Evolutionary conservation across 345 rosid genomes (phyloP).

Genomic region (Hibiscus tridactylites): DNA sequence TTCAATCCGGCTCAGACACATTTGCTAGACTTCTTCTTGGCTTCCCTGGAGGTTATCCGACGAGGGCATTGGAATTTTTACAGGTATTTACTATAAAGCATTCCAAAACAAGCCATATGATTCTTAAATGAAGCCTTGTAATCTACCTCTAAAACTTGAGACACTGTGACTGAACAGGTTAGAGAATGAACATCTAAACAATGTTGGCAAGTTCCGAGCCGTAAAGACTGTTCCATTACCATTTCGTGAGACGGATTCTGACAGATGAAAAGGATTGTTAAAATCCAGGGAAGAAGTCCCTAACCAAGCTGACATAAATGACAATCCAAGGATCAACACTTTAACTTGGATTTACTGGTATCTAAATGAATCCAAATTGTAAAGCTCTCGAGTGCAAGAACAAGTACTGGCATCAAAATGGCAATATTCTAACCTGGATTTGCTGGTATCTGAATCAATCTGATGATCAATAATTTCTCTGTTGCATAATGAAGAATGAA

Average conservation of each 20-base stretch:
- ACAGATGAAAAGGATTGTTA: constrained; percentile 24
- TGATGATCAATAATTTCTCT: not conserved
- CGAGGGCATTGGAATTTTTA: constrained; percentile 98
- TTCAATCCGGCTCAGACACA: constrained; percentile 40
- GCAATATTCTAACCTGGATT: constrained; percentile 6
- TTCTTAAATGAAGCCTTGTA: not conserved
- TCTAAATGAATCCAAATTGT: constrained; percentile 1
- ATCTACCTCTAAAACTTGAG: not conserved
- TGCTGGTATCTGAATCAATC: not conserved
- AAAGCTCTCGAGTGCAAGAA: constrained; percentile 11
- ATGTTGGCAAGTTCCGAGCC: constrained; percentile 81
- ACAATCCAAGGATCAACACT: constrained; percentile 9
- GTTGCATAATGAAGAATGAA: not conserved
- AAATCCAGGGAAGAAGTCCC: not conserved
- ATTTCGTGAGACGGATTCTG: constrained; percentile 62
- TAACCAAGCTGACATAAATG: not conserved
- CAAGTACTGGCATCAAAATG: constrained; percentile 1
- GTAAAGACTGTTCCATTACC: constrained; percentile 87
- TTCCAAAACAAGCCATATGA: not conserved
- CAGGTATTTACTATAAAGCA: constrained; percentile 37
- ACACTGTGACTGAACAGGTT: constrained; percentile 31
- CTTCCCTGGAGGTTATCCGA: constrained; percentile 79
- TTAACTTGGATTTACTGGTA: not conserved
- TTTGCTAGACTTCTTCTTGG: constrained; percentile 74
- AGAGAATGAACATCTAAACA: constrained; percentile 90